phyloP scores from a whole-genome alignment of 306 rosid genomes.

The Astragalus membranaceus region DNA sequence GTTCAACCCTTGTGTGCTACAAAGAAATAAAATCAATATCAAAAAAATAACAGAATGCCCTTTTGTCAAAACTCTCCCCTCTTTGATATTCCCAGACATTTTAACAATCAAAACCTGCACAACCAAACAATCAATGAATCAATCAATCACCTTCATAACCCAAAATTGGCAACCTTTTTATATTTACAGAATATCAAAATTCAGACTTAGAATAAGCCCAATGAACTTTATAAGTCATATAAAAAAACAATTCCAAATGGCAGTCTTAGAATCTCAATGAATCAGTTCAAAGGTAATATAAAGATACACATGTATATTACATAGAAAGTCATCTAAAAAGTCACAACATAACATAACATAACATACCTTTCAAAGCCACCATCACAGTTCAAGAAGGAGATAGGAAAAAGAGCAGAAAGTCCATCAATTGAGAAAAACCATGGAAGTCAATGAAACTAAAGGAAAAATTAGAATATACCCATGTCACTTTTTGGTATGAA shows the following conservation, averaged over 20 bases:
- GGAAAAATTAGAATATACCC: slow-evolving; percentile 32
- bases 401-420: slow-evolving; percentile 40
- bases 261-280: slow-evolving; percentile 23
- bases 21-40: slow-evolving; percentile 35
- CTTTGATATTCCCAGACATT: slow-evolving; percentile 45
- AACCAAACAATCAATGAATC: slow-evolving; percentile 5
- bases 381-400: slow-evolving; percentile 41
- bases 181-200: slow-evolving; percentile 8
- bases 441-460: slow-evolving; percentile 25
- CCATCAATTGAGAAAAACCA: slow-evolving; percentile 38
- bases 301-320: neutral
- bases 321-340: neutral
- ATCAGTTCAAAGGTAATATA: neutral
- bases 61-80: slow-evolving; percentile 30
- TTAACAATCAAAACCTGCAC: slow-evolving; percentile 43
- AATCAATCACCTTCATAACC: slow-evolving; percentile 6
- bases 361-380: slow-evolving; percentile 42
- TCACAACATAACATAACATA: slow-evolving; percentile 13
- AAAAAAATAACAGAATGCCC: slow-evolving; percentile 42
- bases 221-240: neutral
- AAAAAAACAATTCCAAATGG: neutral
- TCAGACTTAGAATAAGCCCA: neutral
- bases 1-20: slow-evolving; percentile 61
- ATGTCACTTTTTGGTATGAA: slow-evolving; percentile 27
- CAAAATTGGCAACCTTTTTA: neutral